Base-by-base conservation (phyloP, 768 basidiomycete species). In the Asterophora lycoperdoides region DNA sequence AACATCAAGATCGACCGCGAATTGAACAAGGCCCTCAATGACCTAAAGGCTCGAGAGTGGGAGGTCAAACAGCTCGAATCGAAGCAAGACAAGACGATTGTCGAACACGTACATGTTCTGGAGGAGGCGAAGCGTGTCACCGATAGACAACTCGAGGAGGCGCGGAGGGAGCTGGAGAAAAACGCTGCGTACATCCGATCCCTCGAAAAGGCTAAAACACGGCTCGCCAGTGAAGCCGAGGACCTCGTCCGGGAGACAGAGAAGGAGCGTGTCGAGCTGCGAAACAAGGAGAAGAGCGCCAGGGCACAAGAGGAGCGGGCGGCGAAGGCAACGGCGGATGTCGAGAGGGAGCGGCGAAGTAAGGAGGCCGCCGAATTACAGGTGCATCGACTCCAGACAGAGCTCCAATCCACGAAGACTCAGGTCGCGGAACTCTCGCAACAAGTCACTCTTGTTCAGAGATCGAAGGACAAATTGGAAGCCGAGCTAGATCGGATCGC, bases 101-200 rank as follows among this genome's bases (percentile, higher is more conserved):
- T 98, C 37, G 94, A 98, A 66, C 95, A 98, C 60, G 91, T 96
- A 19, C 86, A 98, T 63, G 95, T 97, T 23, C 76, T 95, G 9
- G 93, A 97, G 64, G 90, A 94, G 63, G 95, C 95, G 13, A 98
- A 97, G 66, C 84, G 84, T 30, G 84, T 95, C 48, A 94, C 95
- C 1, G 95, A 98, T 63, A 81, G 87, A 33, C 91, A 96, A 61
- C 80, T 97, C 13, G 80, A 75, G 15, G 89, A 90, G 2, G 87
- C 93, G 0, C 84, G 89, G 48, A 66, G 74, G 15, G 92, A 95
- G 63, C 66, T 95, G 28, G 76, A 84, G 64, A 82, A 83, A 51
- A 84, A 89, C 36, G 77, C 74, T 5, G 74, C 76, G 1, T 84
- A 92, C 56, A 88, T 94, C 54, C 84, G 86, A 35, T 90, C 89